Conservation (phyloP, 306 rosid species). For the Luffa aegyptiaca region DNA sequence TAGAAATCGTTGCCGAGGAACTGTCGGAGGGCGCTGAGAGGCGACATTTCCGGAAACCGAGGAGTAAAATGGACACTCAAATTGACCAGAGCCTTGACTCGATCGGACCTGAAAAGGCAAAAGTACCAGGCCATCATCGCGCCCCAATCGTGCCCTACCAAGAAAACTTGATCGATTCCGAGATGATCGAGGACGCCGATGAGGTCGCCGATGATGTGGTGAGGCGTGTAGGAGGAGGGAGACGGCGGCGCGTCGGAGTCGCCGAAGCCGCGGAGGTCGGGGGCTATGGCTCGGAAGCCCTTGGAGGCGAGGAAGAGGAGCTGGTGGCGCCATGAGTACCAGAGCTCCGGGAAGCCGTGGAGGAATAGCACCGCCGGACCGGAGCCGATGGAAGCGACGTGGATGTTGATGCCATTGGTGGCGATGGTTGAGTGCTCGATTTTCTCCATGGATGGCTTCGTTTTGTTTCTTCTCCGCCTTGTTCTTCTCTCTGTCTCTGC, state of each 20-base stretch:
- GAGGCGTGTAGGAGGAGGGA: neutral
- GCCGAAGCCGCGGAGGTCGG: neutral
- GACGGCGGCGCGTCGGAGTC: neutral
- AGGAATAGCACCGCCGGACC: neutral
- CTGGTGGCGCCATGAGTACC: conserved; percentile 12
- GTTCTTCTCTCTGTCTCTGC: neutral
- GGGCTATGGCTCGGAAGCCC: conserved; percentile 1
- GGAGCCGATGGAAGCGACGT: neutral
- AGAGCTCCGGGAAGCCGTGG: conserved; percentile 4
- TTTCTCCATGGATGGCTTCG: neutral
- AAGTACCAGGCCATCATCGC: conserved; percentile 4
- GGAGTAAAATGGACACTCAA: neutral
- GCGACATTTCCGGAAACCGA: neutral
- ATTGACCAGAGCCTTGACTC: neutral
- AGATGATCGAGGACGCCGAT: neutral
- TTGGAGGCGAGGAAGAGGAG: neutral
- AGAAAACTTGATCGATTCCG: neutral
- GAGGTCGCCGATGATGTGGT: neutral
- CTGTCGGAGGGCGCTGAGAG: neutral
- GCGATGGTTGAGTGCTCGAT: neutral
- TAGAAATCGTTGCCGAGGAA: neutral
- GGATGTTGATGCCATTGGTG: neutral
- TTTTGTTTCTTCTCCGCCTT: neutral
- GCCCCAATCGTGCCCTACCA: conserved; percentile 4
- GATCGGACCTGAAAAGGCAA: neutral